A percentile compares a stretch with the other conserved stretches of the same genome.
These are phyloP conservation scores for Berberis thunbergii DNA, from an alignment of 164 flowering plant genomes.

Conservation along the genomic window DNA sequence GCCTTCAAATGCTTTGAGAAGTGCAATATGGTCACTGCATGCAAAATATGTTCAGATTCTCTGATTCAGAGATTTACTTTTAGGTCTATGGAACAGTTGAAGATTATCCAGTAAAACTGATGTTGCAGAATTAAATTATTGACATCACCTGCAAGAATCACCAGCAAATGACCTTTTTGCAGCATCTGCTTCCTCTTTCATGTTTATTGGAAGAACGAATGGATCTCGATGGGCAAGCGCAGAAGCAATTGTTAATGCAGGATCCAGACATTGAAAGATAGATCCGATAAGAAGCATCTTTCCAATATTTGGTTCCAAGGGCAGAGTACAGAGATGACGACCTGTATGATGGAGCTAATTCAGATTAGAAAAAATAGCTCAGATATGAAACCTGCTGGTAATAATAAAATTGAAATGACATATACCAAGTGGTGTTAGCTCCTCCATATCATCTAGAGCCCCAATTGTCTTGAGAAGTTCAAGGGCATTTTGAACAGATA, in stretches of 20 bases:
- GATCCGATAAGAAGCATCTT: conserved; percentile 97
- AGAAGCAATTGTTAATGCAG: conserved; percentile 90
- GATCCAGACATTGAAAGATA: conserved; percentile 85
- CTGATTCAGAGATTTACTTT: not conserved
- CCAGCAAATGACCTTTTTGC: conserved; percentile 94
- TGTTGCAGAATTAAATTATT: conserved; percentile 3
- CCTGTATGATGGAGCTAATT: conserved; percentile 35
- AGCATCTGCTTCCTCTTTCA: conserved; percentile 91
- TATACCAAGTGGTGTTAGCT: conserved; percentile 90
- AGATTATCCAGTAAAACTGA: not conserved
- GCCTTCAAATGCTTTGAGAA: conserved; percentile 84
- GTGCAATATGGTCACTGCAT: conserved; percentile 94
- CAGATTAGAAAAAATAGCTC: conserved; percentile 2
- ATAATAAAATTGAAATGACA: not conserved
- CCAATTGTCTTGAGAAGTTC: conserved; percentile 93
- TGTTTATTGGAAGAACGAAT: conserved; percentile 79
- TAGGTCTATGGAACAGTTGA: too few species aligned
- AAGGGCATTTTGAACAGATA: conserved; percentile 83
- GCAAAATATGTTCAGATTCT: conserved; percentile 1
- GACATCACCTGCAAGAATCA: conserved; percentile 84
- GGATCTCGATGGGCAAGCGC: conserved; percentile 93
- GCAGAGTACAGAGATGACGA: conserved; percentile 81
- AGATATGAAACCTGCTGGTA: not conserved
- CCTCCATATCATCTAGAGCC: conserved; percentile 75
- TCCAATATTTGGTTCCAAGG: conserved; percentile 92